Conservation (phyloP, 495 filamentous ascomycete genomes). For the Daldinia decipiens region DNA sequence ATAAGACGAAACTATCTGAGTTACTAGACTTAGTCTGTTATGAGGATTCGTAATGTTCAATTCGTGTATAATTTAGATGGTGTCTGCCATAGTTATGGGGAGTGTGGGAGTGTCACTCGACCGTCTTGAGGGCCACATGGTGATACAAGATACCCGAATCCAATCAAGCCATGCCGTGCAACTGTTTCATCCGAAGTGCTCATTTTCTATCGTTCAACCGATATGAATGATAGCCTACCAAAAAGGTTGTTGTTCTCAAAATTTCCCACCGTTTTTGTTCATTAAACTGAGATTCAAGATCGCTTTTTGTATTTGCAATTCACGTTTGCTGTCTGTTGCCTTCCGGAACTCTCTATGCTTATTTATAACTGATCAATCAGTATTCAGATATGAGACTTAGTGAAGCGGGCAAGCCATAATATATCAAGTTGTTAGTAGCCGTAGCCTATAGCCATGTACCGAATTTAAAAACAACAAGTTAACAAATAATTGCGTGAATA, state of each 20-base stretch:
- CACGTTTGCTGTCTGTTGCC: neutral
- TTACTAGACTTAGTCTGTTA: neutral
- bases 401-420: neutral
- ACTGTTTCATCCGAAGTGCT: slow-evolving; percentile 6
- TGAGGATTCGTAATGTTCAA: neutral
- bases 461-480: too few relatives aligned
- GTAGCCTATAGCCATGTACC: neutral
- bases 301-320: neutral
- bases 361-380: neutral
- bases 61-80: neutral
- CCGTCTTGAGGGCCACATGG: neutral
- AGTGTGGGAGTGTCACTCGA: neutral
- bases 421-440: neutral
- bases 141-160: neutral
- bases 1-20: neutral
- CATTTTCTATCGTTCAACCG: neutral
- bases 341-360: neutral
- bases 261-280: neutral
- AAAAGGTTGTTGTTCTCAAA: neutral
- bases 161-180: slow-evolving; percentile 4
- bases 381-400: neutral
- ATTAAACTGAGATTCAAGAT: neutral
- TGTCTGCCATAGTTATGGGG: neutral
- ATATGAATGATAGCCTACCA: neutral
- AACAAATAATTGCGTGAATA: too few relatives aligned